phyloP scores from a whole-genome alignment of 306 rosid genomes.

The Fragaria ananassa region DNA sequence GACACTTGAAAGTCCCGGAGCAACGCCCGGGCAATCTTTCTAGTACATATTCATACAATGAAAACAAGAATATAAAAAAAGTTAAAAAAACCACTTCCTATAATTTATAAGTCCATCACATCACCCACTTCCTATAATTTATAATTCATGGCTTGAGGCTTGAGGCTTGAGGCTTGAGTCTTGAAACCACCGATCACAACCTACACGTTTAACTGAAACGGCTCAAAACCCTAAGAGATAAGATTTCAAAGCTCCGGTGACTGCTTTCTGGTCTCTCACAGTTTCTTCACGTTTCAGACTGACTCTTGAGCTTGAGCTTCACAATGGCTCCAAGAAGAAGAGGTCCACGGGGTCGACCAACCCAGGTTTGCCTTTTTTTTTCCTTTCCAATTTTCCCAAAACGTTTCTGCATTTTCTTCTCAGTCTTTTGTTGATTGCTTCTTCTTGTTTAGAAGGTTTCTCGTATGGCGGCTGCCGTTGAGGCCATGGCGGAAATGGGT shows the following conservation, averaged over 20 bases:
- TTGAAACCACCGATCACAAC: background rate
- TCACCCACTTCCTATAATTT: no score
- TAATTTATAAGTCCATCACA: no score
- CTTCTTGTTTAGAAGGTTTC: constrained; percentile 10
- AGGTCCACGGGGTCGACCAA: background rate
- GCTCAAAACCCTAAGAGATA: no score
- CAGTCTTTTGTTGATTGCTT: background rate
- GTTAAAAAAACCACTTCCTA: no score
- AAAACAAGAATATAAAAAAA: no score
- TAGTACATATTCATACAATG: background rate
- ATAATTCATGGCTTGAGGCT: background rate
- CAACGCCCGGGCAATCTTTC: no score
- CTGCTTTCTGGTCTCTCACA: no score
- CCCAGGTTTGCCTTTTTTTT: background rate
- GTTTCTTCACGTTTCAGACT: no score
- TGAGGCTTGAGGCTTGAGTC: background rate
- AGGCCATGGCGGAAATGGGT: constrained; percentile 46
- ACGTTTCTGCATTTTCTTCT: background rate
- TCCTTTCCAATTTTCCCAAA: background rate
- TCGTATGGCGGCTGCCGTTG: constrained; percentile 59
- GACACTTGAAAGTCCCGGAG: no score
- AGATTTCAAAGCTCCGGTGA: no score
- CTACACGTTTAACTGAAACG: no score
- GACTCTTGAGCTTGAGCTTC: background rate
- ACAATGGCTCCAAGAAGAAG: constrained; percentile 1